phyloP scores from a whole-genome alignment of 768 basidiomycete genomes.

The Rubroboletus pulcherrimus region DNA sequence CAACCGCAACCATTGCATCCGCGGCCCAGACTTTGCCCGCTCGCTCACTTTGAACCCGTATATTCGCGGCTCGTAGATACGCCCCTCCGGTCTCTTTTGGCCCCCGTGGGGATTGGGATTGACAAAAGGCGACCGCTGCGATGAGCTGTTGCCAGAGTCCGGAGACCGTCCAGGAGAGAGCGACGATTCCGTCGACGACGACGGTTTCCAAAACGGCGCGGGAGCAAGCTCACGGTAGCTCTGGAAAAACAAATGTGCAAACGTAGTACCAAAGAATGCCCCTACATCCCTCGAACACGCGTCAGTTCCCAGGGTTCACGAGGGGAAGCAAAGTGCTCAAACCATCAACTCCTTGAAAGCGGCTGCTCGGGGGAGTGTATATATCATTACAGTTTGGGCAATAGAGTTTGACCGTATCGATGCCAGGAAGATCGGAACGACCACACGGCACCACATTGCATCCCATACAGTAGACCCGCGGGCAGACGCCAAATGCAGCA shows the following conservation, averaged over 20 bases:
- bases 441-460: constrained; percentile 93
- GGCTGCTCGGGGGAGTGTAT: constrained; percentile 90
- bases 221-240: constrained; percentile 94
- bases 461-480: constrained; percentile 89
- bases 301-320: constrained; percentile 9
- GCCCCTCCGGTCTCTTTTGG: constrained; percentile 82
- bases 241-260: constrained; percentile 96
- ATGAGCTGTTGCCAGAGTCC: constrained; percentile 45
- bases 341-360: constrained; percentile 97
- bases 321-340: constrained; percentile 15
- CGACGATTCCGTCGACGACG: constrained; percentile 45
- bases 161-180: constrained; percentile 58
- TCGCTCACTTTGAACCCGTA: constrained; percentile 99
- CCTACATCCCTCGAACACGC: constrained; percentile 46
- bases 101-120: constrained; percentile 90
- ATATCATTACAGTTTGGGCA: constrained; percentile 99
- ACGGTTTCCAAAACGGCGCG: constrained; percentile 86
- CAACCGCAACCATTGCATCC: constrained; percentile 95
- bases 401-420: constrained; percentile 96
- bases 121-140: constrained; percentile 56
- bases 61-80: constrained; percentile 87
- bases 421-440: constrained; percentile 89
- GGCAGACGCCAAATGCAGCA: constrained; percentile 89
- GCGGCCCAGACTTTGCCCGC: constrained; percentile 87
- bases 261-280: constrained; percentile 99